Percentiles rank a stretch among this genome's conserved stretches.
Conservation (phyloP, 306 rosid genomes). For the Malus sieversii region DNA sequence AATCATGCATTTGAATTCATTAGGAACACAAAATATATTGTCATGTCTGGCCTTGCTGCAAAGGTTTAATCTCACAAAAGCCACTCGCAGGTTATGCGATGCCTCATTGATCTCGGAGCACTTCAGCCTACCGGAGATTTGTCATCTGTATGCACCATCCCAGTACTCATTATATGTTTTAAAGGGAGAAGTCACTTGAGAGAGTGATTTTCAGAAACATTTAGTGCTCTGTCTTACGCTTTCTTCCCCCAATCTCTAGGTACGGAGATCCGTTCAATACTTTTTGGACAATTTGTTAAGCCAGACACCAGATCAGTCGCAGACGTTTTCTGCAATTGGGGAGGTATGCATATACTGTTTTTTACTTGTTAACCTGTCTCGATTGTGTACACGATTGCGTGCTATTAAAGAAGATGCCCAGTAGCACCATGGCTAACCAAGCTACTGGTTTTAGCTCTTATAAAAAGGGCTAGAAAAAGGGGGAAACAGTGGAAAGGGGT, state of each 20-base stretch:
- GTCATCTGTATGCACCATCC: slow-evolving; percentile 38
- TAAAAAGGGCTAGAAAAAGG: background rate
- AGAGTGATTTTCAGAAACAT: background rate
- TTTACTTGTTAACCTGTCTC: background rate
- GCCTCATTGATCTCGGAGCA: slow-evolving; percentile 75
- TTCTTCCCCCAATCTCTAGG: slow-evolving; percentile 28
- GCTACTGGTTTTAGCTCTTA: background rate
- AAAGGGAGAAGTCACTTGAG: background rate
- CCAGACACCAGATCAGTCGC: slow-evolving; percentile 63
- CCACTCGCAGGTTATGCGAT: slow-evolving; percentile 55
- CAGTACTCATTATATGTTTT: background rate
- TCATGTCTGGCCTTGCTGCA: background rate
- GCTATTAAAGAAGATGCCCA: background rate
- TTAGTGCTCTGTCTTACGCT: background rate
- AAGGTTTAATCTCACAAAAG: slow-evolving; percentile 14
- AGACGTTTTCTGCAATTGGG: slow-evolving; percentile 70
- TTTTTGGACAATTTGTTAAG: slow-evolving; percentile 58
- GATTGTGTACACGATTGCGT: background rate
- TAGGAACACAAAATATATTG: background rate
- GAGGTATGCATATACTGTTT: slow-evolving; percentile 40
- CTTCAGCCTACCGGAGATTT: slow-evolving; percentile 77
- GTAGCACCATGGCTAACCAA: background rate
- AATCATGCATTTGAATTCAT: slow-evolving; percentile 1
- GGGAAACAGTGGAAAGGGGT: background rate
- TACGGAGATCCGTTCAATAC: slow-evolving; percentile 73